These are phyloP conservation scores for Puya raimondii DNA, from an alignment of 176 grass and related monocot genomes.

Conservation along the genomic window DNA sequence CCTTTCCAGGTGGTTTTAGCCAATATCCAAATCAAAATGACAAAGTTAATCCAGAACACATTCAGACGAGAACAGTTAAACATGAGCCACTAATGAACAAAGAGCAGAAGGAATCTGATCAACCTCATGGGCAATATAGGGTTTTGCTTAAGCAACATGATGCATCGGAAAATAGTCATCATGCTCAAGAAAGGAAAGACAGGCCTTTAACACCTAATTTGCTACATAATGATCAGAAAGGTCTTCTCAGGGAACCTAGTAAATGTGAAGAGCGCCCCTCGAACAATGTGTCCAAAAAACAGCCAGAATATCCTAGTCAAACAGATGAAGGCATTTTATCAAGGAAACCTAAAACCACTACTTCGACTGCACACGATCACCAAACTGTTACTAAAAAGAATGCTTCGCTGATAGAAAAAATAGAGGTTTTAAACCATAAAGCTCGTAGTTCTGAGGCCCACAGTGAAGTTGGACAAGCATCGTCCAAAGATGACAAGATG, in stretches of 20 bases:
- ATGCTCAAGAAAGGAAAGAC: conserved; percentile 40
- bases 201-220: conserved; percentile 38
- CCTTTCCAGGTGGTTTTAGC: conserved; percentile 54
- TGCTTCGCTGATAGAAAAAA: conserved; percentile 78
- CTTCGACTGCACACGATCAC: conserved; percentile 25
- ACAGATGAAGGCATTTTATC: conserved; percentile 31
- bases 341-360: conserved; percentile 34
- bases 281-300: conserved; percentile 20
- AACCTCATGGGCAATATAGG: conserved; percentile 44
- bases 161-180: conserved; percentile 14
- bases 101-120: conserved; percentile 32
- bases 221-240: conserved; percentile 35
- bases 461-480: conserved; percentile 28
- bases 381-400: conserved; percentile 62
- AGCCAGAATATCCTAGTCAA: conserved; percentile 19
- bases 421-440: conserved; percentile 88
- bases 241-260: conserved; percentile 2
- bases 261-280: neutral
- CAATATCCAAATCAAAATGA: conserved; percentile 45
- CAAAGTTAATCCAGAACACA: conserved; percentile 37
- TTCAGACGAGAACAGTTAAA: conserved; percentile 37
- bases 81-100: conserved; percentile 27
- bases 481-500: conserved; percentile 35
- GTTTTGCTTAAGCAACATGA: conserved; percentile 63
- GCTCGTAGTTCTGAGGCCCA: conserved; percentile 42